Base-by-base conservation (phyloP, 371 early-diverging fungal genomes). In the Fennellomyces sp. region DNA sequence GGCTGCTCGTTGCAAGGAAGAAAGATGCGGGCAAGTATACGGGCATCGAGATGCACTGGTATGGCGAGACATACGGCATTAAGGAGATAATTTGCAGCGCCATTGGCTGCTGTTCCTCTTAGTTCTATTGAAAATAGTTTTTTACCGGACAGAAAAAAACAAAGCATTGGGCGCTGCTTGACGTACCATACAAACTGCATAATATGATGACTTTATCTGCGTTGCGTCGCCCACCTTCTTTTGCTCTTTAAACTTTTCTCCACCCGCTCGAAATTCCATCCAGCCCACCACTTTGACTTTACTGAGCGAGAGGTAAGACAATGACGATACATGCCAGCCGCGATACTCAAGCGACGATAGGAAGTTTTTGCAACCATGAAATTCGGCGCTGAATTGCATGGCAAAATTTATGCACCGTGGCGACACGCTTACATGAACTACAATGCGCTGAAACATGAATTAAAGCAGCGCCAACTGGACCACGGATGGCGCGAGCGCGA, bases 401-500 rank as follows among this genome's bases (percentile, higher is more conserved):
- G 63, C 23, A 74, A 69, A 51, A 67, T 76, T 52, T 60, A 68
- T 45, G 65, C 66, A 48, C 75, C 76, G 51, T 80, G 80, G 80
- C 73, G 68, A 49, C 42, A 56, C 45, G 70, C 63, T 19, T 80
- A 80, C 52, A 23, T 80, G 7, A 64, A 75, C 17, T 80, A 80
- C 68, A 71, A 64, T 17, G 55, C 65, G 21, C 59, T 80, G 4
- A 75, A 74, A 49, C 15, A 60, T 5, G 70, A 75, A 31, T 42
- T 80, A 42, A 76, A 80, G 51, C 60, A 57, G 29, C 67, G 71
- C 8, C 76, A 75, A 41, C 25, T 72, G 23, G 63, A 67, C 21
- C 64, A 66, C 15, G 69, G 61, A 15, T 90, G 88, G 73, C 78
- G 81, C n/a, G 78, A 78, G 15, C 70, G 66, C 12, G 89, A 91